Conservation (phyloP, 2,329 filamentous ascomycete species). For the Nothophoma quercina region DNA sequence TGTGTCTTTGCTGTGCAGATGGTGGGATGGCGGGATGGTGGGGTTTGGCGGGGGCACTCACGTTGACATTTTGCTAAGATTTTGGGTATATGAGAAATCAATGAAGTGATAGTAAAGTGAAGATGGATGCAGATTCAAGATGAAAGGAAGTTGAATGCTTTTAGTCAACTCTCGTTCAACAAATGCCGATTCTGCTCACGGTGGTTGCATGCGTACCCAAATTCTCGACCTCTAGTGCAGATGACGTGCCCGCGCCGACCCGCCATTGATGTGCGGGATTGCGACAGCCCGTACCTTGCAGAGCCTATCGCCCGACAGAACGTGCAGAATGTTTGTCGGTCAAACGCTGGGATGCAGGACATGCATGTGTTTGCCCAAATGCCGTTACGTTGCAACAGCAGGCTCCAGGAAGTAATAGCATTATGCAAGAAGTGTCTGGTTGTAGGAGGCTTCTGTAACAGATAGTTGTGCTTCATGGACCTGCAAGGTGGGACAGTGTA, state of each 20-base stretch:
- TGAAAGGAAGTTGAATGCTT: neutral
- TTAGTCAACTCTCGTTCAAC: conserved; percentile 6
- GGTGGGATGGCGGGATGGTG: conserved; percentile 21
- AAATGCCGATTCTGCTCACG: conserved; percentile 12
- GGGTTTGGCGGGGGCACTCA: conserved; percentile 42
- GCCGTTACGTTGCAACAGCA: too few relatives aligned
- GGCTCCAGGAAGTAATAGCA: too few relatives aligned
- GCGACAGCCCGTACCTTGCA: conserved; percentile 19
- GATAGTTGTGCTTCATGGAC: neutral
- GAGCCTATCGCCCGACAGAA: conserved; percentile 16
- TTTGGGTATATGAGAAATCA: neutral
- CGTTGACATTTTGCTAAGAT: conserved; percentile 43
- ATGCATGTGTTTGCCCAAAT: too few relatives aligned
- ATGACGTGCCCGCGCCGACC: conserved; percentile 20
- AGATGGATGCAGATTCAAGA: too few relatives aligned
- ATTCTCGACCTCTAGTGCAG: conserved; percentile 17
- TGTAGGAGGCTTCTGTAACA: too few relatives aligned
- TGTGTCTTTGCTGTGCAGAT: neutral
- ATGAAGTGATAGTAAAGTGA: too few relatives aligned
- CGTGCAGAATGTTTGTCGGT: neutral
- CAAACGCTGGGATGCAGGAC: neutral
- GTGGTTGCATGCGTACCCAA: conserved; percentile 18
- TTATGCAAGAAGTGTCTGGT: too few relatives aligned
- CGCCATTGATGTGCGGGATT: conserved; percentile 10
- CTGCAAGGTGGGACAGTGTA: neutral